Evolutionary conservation across 202 grass and related monocot species (phyloP).

Genomic region (Setaria italica): DNA sequence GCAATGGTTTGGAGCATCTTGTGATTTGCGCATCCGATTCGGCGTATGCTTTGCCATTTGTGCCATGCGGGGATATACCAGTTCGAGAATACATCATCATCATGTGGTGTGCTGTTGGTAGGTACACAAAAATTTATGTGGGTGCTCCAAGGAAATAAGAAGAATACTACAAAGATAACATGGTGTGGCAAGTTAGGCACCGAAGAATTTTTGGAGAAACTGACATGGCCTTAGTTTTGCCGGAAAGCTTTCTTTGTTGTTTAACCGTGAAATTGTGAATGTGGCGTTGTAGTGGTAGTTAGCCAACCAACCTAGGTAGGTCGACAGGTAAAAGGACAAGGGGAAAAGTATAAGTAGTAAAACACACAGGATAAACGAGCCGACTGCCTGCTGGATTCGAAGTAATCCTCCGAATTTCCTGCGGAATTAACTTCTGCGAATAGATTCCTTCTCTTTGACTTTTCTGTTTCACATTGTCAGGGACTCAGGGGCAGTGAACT

Average conservation of each 20-base stretch:
- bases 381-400: not conserved
- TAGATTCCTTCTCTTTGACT: not conserved
- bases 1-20: not conserved
- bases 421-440: not conserved
- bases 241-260: not conserved
- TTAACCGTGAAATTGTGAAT: conserved; percentile 10
- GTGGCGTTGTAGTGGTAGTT: conserved; percentile 13
- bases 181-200: not conserved
- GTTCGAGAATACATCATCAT: conserved; percentile 10
- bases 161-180: not conserved
- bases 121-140: not conserved
- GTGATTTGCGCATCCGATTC: not conserved
- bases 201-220: conserved; percentile 9
- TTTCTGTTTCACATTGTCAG: not conserved
- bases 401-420: not conserved
- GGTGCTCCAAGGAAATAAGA: not conserved
- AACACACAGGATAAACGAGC: not conserved
- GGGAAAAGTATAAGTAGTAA: not conserved
- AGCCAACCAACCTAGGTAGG: conserved; percentile 15
- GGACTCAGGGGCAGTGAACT: not conserved
- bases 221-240: not conserved
- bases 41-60: not conserved
- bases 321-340: not conserved
- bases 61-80: conserved; percentile 18
- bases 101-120: conserved; percentile 18